Evolutionary conservation across 768 basidiomycete species (phyloP).

Genomic region (Holtermanniella nyarrowii): DNA sequence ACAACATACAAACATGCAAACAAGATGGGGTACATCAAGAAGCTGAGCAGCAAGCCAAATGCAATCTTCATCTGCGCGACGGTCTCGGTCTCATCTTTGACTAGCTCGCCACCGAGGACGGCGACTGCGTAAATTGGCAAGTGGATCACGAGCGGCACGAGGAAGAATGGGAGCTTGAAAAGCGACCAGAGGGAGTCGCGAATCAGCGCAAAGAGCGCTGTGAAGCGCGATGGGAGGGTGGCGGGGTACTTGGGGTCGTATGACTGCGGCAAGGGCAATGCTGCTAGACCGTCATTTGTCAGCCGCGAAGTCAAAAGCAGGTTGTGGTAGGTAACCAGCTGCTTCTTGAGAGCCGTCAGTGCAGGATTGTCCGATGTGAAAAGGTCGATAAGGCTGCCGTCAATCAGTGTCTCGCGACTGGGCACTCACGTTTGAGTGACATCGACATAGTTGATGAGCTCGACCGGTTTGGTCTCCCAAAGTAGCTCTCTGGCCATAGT

Average conservation of each 20-base stretch:
- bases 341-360: slow-evolving; percentile 53
- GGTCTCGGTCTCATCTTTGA: slow-evolving; percentile 80
- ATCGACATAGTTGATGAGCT: slow-evolving; percentile 67
- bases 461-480: slow-evolving; percentile 75
- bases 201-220: slow-evolving; percentile 65
- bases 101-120: slow-evolving; percentile 60
- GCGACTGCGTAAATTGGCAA: slow-evolving; percentile 66
- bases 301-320: slow-evolving; percentile 70
- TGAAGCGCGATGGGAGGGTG: slow-evolving; percentile 70
- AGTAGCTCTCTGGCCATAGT: slow-evolving; percentile 86
- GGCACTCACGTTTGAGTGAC: slow-evolving; percentile 78
- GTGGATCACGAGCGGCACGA: slow-evolving; percentile 62
- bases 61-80: slow-evolving; percentile 94
- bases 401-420: not conserved
- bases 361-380: slow-evolving; percentile 61
- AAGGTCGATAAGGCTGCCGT: slow-evolving; percentile 67
- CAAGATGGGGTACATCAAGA: slow-evolving; percentile 68
- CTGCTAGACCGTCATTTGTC: slow-evolving; percentile 72
- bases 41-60: slow-evolving; percentile 62
- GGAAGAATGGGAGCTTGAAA: slow-evolving; percentile 74
- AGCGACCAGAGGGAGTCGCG: slow-evolving; percentile 64
- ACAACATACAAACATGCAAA: slow-evolving; percentile 82
- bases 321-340: slow-evolving; percentile 78
- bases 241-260: slow-evolving; percentile 69
- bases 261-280: slow-evolving; percentile 70